phyloP scores from a whole-genome alignment of 805 yeast species.

The Ogataea corticis region DNA sequence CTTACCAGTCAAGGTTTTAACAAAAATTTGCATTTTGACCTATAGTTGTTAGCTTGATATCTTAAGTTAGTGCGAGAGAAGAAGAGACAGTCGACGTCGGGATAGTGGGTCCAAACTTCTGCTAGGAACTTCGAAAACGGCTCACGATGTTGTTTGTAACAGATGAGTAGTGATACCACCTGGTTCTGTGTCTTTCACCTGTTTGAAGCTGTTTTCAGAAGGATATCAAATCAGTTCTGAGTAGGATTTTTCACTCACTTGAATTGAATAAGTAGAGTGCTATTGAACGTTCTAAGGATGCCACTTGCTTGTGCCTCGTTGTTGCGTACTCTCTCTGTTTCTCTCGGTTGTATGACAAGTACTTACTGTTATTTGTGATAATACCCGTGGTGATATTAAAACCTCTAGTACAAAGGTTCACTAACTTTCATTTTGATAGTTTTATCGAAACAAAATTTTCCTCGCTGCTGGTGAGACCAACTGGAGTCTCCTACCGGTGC shows the following conservation, averaged over 20 bases:
- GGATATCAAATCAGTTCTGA: neutral
- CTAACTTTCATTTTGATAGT: neutral
- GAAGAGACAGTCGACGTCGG: neutral
- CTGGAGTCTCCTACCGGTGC: neutral
- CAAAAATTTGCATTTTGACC: constrained; percentile 86
- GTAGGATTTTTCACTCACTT: neutral
- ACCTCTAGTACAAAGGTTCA: constrained; percentile 1
- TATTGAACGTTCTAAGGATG: neutral
- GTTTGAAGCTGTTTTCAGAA: too few relatives aligned
- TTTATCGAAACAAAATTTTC: constrained; percentile 9
- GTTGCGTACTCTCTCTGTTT: neutral
- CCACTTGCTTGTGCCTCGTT: neutral
- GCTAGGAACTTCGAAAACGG: too few relatives aligned
- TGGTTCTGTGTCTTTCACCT: too few relatives aligned
- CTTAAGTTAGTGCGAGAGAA: neutral
- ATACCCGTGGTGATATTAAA: constrained; percentile 11
- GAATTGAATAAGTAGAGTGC: neutral
- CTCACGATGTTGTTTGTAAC: too few relatives aligned
- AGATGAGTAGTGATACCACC: too few relatives aligned
- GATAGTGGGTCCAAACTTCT: too few relatives aligned
- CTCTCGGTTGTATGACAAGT: neutral
- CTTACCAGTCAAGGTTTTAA: constrained; percentile 99
- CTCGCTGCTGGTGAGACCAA: constrained; percentile 1
- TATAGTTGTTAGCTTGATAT: constrained; percentile 17
- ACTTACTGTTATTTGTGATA: constrained; percentile 15